Evolutionary conservation across 345 rosid genomes (phyloP).

Genomic region (Anastatica hierochuntica): DNA sequence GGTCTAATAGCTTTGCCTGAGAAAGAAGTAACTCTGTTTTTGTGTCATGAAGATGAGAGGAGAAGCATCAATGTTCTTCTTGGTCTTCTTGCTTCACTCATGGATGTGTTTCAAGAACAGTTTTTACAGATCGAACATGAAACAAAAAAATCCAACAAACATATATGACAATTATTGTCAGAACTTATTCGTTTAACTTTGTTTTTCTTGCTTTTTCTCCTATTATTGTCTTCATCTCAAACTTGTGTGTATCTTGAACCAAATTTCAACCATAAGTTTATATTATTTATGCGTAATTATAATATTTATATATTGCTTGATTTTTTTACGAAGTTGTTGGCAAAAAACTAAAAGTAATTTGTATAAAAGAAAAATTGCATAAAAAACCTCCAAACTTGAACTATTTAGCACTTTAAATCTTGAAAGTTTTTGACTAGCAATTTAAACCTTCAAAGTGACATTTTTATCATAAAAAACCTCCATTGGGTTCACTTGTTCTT

Average conservation of each 20-base stretch:
- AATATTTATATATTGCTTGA: background rate
- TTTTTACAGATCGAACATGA: constrained; percentile 32
- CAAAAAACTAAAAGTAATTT: background rate
- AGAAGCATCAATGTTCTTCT: constrained; percentile 78
- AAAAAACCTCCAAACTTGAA: too few relatives aligned
- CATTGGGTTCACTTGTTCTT: too few relatives aligned
- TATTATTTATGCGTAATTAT: constrained; percentile 2
- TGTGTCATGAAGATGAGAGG: constrained; percentile 72
- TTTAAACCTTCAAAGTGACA: too few relatives aligned
- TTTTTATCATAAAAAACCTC: too few relatives aligned
- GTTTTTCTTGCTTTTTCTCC: background rate
- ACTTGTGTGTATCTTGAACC: constrained; percentile 22
- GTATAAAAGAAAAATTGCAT: too few relatives aligned
- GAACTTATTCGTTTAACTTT: constrained; percentile 16
- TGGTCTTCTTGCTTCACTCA: constrained; percentile 71
- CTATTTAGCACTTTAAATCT: too few relatives aligned
- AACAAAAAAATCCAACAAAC: background rate
- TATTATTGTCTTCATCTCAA: constrained; percentile 11
- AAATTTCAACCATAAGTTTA: constrained; percentile 17
- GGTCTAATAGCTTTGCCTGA: constrained; percentile 87
- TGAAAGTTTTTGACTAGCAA: too few relatives aligned
- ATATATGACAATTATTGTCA: constrained; percentile 7
- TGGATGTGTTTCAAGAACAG: constrained; percentile 56
- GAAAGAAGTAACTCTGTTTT: constrained; percentile 79
- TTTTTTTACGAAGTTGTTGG: background rate